Base-by-base conservation (phyloP, 441 rosid genomes). In the Adansonia rubrostipa region DNA sequence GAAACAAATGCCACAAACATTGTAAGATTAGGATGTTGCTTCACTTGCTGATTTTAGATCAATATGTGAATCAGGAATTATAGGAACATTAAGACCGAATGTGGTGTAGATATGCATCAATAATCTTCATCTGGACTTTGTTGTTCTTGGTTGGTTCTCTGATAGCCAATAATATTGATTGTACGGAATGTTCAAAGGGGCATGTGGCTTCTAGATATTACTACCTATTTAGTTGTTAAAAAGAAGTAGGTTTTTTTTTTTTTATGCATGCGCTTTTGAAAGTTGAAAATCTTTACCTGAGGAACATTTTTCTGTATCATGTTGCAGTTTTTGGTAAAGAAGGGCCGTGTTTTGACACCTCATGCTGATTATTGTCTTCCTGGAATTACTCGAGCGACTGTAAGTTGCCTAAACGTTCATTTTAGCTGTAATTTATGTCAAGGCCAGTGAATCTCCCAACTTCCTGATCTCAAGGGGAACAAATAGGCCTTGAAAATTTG, bases 351-450 rank as follows among this genome's bases (percentile, higher is more conserved):
- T 78, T 82, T 86, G 77, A 93, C 96, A n/a, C 98, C 99, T 69
- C 96, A 92, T 69, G 96, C 98, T 64, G 97, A 95, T 87, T 93
- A 88, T 84, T 95, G 99, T 85, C 99, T 93, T 77, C 97, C 99
- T 48, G 97, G 99, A 53, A 91, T 93, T 80, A 95, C 97, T 47
- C 85, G 94, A 86, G 92, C 94, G 70, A 89, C 96, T 60, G 98
- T 94, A 84, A 88, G 97, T 56, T 74, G 28, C 65, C 11, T 66
- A 56, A 9, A 79, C 65, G 1, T 69, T 42, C 73, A 22, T 61
- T 57, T 17, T 76, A 42, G 8, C 47, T 5, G 22, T 33, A 24
- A 13, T 74, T 44, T 77, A 40, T 5, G 10, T 57, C 53, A 2
- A 70, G 54, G 4, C 73, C 0, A 15, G 33, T 74, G 20, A 61